Base-by-base conservation (phyloP, 805 yeast species). In the Pichia nanzhaoensis region DNA sequence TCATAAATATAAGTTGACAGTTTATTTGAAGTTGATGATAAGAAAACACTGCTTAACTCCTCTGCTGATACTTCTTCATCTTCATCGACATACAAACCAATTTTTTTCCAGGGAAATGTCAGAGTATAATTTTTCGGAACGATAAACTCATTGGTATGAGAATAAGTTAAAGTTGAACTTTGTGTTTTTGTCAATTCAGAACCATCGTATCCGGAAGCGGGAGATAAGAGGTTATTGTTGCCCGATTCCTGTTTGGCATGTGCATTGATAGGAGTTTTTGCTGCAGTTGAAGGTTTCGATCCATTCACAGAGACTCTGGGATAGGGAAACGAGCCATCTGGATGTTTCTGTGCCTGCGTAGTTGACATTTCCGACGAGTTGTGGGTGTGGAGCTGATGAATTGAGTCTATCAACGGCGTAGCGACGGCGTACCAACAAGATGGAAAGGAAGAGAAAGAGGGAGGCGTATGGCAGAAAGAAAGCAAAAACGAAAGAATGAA, bases 1-100 rank as follows among this genome's bases (percentile, higher is more conserved):
- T 85, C 93, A 41, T 72, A 58, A 34, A 85, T 77, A 51, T 81
- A 85, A 16, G 74, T 68, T 56, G 78, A 79, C 35, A 83, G 63
- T 3, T 65, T 59, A 27, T 66, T 64, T 24, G 50, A 49, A 6
- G 55, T 42, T 3, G 50, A 53, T 41, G 49, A 44, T 19, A 42
- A 37, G 21, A 55, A 42, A 5, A 47, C 39, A 17, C 50, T 30
- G 14, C 5, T 53, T 33, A 55, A 37, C 37, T 52, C 51, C 3
- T 54, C 52, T 2, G 36, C 16, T 7, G 49, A 32, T 5, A 58
- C 58, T 12, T 63, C 59, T 19, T 52, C 45, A 19, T 46, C 30
- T 5, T 60, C 54, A 42, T 64, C 66, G 39, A 57, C 51, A 40
- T 53, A 65, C 9, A 59, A 53, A 28, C 69, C 70, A 41, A 66